phyloP scores from a whole-genome alignment of 495 filamentous ascomycete genomes.

The Annulohypoxylon bovei region DNA sequence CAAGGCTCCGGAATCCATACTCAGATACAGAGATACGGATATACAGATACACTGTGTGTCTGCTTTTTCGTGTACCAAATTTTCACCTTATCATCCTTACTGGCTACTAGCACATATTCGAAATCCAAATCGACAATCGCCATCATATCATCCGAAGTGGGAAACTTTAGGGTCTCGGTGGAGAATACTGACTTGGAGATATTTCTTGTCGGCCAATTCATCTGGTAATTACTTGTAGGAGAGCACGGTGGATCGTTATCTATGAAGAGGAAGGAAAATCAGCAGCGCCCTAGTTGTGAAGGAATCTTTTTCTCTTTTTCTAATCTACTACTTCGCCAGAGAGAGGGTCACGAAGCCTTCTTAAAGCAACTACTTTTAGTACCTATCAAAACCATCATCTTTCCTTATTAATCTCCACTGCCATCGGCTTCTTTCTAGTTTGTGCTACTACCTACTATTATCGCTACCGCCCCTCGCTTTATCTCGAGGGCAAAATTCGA shows the following conservation, averaged over 20 bases:
- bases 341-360: neutral
- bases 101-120: constrained; percentile 3
- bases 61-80: constrained; percentile 14
- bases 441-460: neutral
- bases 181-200: constrained; percentile 3
- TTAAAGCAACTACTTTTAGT: constrained; percentile 4
- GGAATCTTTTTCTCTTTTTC: neutral
- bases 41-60: constrained; percentile 11
- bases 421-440: neutral
- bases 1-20: constrained; percentile 1
- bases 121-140: constrained; percentile 2
- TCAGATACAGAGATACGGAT: constrained; percentile 6
- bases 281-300: neutral
- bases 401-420: constrained; percentile 3
- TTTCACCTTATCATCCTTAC: constrained; percentile 1
- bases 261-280: neutral
- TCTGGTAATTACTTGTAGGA: neutral
- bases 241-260: neutral
- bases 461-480: neutral
- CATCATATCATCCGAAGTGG: neutral
- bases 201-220: neutral
- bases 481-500: neutral
- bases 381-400: constrained; percentile 8
- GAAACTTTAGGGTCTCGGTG: neutral
- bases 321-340: neutral